Base-by-base conservation (phyloP, 1,284 basidiomycete species). In the Amylostereum chailletii region DNA sequence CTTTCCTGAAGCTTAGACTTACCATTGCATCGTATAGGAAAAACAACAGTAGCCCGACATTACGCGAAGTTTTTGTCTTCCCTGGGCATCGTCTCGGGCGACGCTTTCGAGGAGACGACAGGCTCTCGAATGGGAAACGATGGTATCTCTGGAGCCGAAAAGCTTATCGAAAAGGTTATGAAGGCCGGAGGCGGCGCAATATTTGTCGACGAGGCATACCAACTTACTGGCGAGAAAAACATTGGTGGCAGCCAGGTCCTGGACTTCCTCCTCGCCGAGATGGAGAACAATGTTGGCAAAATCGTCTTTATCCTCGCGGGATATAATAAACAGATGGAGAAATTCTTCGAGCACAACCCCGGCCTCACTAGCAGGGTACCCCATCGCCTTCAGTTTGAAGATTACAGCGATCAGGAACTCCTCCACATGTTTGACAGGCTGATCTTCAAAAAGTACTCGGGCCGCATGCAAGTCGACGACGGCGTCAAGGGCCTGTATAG, bases 291-390 rank as follows among this genome's bases (percentile, higher is more conserved):
- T 31, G 68, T 79, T 3, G 83, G 81, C 5, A 76, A 67, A 10
- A 57, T 83, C n/a, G 78, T 83, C 3, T 86, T 86, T 63, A 79
- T 86, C 54, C 65, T 86, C 6, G 82, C 83, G 0, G 82, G 82
- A 83, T 43, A 86, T 54, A 78, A 71, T 49, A 43, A 43, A n/a
- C 27, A 43, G 30, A 43, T 43, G 42, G 42, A 43, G 27, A 29
- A 11, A 5, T 86, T 86, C 64, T 85, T 86, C 54, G 79, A 83
- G 51, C 82, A 84, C 57, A 86, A 86, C 53, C 81, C 83, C 3
- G 82, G 82, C 2, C 52, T 86, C 4, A 61, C 64, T 1, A 85
- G 82, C 61, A 78, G 83, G 3, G 78, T 86, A 2, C 82, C 82
- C 0, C 71, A 79, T 54, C 64, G 63, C 19, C 65, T 86, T 42